Conservation (phyloP, 2,329 filamentous ascomycete genomes). For the Fusarium sp. region DNA sequence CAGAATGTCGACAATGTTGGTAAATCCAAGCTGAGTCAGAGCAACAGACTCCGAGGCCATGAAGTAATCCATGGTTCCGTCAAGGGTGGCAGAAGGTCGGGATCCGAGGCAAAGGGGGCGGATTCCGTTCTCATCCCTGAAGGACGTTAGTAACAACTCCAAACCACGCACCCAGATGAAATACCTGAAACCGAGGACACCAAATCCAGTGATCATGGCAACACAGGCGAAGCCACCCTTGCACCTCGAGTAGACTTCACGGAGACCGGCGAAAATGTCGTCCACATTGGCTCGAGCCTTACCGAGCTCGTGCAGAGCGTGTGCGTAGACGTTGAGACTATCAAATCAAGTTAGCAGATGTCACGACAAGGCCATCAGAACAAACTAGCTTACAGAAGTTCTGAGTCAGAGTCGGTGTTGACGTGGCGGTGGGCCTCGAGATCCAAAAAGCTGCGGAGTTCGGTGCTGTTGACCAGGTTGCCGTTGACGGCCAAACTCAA, state of each 20-base stretch:
- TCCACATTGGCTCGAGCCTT: slow-evolving; percentile 83
- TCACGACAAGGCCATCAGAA: fast-evolving
- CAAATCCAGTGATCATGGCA: slow-evolving; percentile 84
- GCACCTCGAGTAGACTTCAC: slow-evolving; percentile 78
- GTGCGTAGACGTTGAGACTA: slow-evolving; percentile 84
- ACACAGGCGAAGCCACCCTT: slow-evolving; percentile 83
- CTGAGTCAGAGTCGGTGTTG: slow-evolving; percentile 86
- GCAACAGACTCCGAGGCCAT: slow-evolving; percentile 91
- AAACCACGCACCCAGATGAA: slow-evolving; percentile 50
- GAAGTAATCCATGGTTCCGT: slow-evolving; percentile 83
- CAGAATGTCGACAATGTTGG: slow-evolving; percentile 78
- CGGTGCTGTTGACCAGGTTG: slow-evolving; percentile 82
- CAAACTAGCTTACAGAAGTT: slow-evolving; percentile 51
- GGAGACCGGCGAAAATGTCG: slow-evolving; percentile 79
- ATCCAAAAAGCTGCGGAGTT: slow-evolving; percentile 78
- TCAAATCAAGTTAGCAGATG: slow-evolving; percentile 49
- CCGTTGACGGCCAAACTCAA: slow-evolving; percentile 73
- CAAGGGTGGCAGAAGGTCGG: slow-evolving; percentile 71
- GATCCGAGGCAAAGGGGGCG: slow-evolving; percentile 84
- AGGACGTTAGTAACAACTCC: slow-evolving; percentile 68
- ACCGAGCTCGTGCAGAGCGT: slow-evolving; percentile 81
- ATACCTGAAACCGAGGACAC: slow-evolving; percentile 78
- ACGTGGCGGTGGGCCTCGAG: slow-evolving; percentile 84
- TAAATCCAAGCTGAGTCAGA: slow-evolving; percentile 83
- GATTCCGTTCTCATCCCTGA: slow-evolving; percentile 69